These are phyloP conservation scores for Penicillium roqueforti DNA, from an alignment of 495 filamentous ascomycete genomes.

Conservation along the genomic window DNA sequence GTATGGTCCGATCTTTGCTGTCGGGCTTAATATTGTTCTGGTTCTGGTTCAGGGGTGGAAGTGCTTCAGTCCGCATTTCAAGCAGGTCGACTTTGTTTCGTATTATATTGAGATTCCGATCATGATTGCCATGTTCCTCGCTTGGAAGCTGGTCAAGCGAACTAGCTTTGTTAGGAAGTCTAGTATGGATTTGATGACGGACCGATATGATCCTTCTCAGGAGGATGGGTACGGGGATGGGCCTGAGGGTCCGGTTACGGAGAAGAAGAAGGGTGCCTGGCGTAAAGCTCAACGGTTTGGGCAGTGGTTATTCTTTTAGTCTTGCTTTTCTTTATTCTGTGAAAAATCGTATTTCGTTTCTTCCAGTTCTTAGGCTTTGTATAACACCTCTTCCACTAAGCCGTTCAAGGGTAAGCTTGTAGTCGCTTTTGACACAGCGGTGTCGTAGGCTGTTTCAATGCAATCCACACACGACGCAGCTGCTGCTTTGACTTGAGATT, in stretches of 20 bases:
- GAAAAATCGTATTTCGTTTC: neutral
- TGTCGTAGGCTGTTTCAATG: neutral
- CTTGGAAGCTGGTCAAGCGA: constrained; percentile 48
- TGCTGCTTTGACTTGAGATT: neutral
- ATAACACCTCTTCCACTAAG: neutral
- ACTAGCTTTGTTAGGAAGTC: constrained; percentile 35
- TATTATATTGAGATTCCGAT: constrained; percentile 49
- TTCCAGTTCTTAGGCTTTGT: neutral
- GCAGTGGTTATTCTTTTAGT: constrained; percentile 35
- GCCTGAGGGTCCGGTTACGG: neutral
- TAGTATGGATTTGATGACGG: constrained; percentile 51
- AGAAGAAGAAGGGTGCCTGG: constrained; percentile 17
- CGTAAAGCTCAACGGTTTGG: constrained; percentile 26
- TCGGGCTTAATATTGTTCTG: constrained; percentile 51
- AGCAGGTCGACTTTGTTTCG: constrained; percentile 48
- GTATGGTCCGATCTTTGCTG: constrained; percentile 47
- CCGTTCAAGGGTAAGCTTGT: neutral
- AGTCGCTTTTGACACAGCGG: neutral
- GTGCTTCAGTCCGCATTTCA: constrained; percentile 51
- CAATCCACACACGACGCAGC: neutral
- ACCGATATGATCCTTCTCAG: constrained; percentile 41
- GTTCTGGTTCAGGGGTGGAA: constrained; percentile 60
- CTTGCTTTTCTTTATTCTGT: neutral
- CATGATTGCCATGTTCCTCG: constrained; percentile 49
- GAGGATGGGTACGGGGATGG: constrained; percentile 7